These are phyloP conservation scores for sweet orange (Citrus sinensis) DNA, from an alignment of 345 rosid species.

Conservation along the genomic window DNA sequence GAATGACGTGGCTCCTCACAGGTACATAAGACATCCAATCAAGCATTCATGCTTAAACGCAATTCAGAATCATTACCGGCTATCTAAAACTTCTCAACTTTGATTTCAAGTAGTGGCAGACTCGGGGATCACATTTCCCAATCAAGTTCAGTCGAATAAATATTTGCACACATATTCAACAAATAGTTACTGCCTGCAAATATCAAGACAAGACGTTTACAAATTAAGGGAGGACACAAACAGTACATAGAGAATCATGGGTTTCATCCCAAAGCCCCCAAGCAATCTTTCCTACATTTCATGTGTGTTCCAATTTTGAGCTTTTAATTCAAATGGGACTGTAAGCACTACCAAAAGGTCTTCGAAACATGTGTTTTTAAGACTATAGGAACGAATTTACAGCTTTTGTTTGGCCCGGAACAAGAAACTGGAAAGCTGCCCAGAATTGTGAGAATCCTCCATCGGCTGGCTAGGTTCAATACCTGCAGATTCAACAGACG, in stretches of 20 bases:
- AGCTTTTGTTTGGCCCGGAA: not conserved
- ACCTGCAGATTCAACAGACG: conserved; percentile 15
- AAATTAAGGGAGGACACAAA: not conserved
- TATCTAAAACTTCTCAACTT: no score
- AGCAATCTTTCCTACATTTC: not conserved
- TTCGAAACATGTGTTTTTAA: not conserved
- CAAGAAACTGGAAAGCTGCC: conserved; percentile 7
- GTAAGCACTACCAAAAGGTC: conserved; percentile 2
- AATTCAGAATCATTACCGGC: no score
- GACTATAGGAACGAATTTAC: conserved; percentile 17
- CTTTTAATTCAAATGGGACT: conserved; percentile 10
- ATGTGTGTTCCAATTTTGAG: not conserved
- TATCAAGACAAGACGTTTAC: not conserved
- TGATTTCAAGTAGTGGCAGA: no score
- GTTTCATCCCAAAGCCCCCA: not conserved
- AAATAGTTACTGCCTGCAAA: not conserved
- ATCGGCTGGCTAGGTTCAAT: not conserved
- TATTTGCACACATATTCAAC: no score
- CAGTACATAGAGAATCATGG: not conserved
- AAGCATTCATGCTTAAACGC: no score
- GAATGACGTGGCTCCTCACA: no score
- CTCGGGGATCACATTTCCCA: no score
- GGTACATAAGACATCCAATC: no score
- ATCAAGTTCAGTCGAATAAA: no score
- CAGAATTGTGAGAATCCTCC: conserved; percentile 2